Evolutionary conservation across 176 grass and related monocot species (phyloP), one percentile per base, ranked within the genome.

Genomic region (Phoenix roebelenii): DNA sequence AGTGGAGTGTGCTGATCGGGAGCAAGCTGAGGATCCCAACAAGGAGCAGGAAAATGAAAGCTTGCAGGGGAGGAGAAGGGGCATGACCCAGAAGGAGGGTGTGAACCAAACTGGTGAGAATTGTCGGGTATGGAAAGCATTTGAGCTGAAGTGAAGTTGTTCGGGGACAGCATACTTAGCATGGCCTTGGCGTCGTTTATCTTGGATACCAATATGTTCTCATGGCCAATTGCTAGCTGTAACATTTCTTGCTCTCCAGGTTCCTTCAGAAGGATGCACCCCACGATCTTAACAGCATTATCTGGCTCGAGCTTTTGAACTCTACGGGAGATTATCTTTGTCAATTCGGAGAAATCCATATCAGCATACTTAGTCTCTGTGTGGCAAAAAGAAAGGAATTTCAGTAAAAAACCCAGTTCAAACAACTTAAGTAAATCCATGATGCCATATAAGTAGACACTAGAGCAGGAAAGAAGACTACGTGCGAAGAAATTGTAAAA

Each of bases 261-360:
- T 44, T 69, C 30, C 16, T 52, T 18, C 57, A 57, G 14, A 1
- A 76, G n/a, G 18, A 84, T 64, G 25, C 79, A 76, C 12, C 67
- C 60, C 23, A 76, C 68, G 5, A 84, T 75, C 51, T 19, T 17
- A 3, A 60, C 44, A 5, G 71, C 50, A 24, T 70, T 51, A 48
- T 64, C 72, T 3, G 71, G 68, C 14, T 71, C 68, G 12, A 76
- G 19, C 49, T 22, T 55, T 7, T 22, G 23, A 23, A 82, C 52
- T 48, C 64, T 64, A 15, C 22, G 52, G 3, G 78, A 55, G 15
- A 88, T n/a, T 17, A 53, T 70, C n/a, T 18, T 75, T 20, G 50
- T 66, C 15, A 59, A 76, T 23, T 86, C 74, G 2, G 59, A 63
- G 7, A 63, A 50, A 56, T 22, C 69, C 89, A 83, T 75, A 58